phyloP scores from a whole-genome alignment of 331 rosid genomes.

The Erythrophleum ivorense region DNA sequence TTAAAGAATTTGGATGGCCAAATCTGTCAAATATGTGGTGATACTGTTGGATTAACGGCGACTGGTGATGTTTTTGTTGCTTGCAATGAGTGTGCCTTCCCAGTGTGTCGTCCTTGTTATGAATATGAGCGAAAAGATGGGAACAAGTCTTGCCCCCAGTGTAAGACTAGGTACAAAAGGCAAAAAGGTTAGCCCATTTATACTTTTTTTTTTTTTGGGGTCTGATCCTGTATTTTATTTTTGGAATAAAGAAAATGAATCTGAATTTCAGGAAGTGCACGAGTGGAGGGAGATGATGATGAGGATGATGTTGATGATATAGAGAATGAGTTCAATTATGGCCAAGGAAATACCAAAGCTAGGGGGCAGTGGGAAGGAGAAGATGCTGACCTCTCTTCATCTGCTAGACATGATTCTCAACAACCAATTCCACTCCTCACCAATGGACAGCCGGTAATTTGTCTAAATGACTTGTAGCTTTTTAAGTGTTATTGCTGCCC shows the following conservation, averaged over 20 bases:
- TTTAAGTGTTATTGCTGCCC: neutral
- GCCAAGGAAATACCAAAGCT: conserved; percentile 59
- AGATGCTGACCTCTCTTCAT: conserved; percentile 90
- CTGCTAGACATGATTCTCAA: conserved; percentile 88
- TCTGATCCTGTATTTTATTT: conserved; percentile 29
- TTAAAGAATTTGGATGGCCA: conserved; percentile 66
- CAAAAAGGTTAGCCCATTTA: conserved; percentile 68
- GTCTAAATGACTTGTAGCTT: conserved; percentile 14
- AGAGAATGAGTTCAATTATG: conserved; percentile 78
- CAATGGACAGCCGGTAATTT: conserved; percentile 71
- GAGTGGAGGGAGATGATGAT: conserved; percentile 79
- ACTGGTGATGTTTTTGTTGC: conserved; percentile 83
- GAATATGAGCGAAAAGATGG: conserved; percentile 84
- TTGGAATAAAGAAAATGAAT: conserved; percentile 42
- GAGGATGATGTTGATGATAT: conserved; percentile 85
- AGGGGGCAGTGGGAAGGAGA: conserved; percentile 83
- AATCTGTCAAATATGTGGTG: conserved; percentile 91
- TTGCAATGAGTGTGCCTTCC: conserved; percentile 93
- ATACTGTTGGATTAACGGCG: conserved; percentile 72
- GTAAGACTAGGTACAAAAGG: conserved; percentile 89
- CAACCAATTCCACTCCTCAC: conserved; percentile 73
- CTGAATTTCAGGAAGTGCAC: conserved; percentile 70
- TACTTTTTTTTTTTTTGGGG: neutral
- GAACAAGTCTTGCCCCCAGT: conserved; percentile 86
- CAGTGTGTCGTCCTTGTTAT: conserved; percentile 86